Evolutionary conservation across 768 basidiomycete genomes (phyloP).

Genomic region (Termitomyces sp.): DNA sequence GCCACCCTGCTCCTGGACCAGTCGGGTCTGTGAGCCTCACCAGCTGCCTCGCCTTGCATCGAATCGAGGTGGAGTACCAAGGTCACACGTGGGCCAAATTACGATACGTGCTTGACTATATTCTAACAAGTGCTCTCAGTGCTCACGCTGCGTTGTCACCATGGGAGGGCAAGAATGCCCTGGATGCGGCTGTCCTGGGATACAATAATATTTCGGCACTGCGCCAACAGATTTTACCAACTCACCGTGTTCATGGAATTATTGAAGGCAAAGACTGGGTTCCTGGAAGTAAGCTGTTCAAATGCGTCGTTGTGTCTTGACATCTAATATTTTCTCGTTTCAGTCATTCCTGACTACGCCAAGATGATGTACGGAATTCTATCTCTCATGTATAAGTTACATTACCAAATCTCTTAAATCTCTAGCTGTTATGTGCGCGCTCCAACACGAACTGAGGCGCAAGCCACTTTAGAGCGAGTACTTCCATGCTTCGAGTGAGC

Average conservation of each 20-base stretch:
- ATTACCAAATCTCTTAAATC: background rate
- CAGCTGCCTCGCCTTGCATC: conserved; percentile 60
- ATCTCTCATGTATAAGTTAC: background rate
- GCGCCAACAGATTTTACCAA: conserved; percentile 78
- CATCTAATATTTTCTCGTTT: background rate
- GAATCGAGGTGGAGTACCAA: conserved; percentile 58
- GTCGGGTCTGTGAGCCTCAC: conserved; percentile 63
- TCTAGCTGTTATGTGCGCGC: conserved; percentile 71
- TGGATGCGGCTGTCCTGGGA: conserved; percentile 85
- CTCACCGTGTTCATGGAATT: conserved; percentile 77
- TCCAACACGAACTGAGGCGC: conserved; percentile 58
- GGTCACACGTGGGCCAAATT: conserved; percentile 61
- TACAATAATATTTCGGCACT: conserved; percentile 78
- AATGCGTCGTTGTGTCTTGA: background rate
- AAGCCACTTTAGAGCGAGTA: conserved; percentile 56
- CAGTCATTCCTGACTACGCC: conserved; percentile 83
- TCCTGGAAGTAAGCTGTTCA: conserved; percentile 51
- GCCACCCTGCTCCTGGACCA: conserved; percentile 80
- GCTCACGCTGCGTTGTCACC: conserved; percentile 79
- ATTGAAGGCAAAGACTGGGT: conserved; percentile 76
- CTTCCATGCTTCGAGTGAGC: conserved; percentile 48
- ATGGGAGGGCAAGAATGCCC: conserved; percentile 81
- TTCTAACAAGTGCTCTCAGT: conserved; percentile 29
- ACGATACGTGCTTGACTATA: background rate
- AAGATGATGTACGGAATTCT: conserved; percentile 53